Base-by-base conservation (phyloP, 169 alveolate genomes). In the Cryptosporidium tyzzeri region DNA sequence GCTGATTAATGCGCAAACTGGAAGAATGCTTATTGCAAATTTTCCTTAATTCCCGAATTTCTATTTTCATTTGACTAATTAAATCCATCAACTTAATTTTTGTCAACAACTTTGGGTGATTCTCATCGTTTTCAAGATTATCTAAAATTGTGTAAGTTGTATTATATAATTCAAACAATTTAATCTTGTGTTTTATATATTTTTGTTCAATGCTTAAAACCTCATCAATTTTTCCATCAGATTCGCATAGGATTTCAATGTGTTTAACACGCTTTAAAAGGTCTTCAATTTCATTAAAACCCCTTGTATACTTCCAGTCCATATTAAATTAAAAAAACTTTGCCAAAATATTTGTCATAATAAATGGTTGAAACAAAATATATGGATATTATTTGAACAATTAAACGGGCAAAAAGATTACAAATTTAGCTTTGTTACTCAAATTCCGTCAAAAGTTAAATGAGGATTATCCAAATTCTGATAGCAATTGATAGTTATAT, bases 151-250 rank as follows among this genome's bases (percentile, higher is more conserved):
- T 21, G 51, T 53, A 29, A n/a, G 67, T 45, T 45, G 73, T 53
- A 29, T 62, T 80, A 48, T 80, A 80, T 4, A 80, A 35, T 21
- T 80, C 68, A 37, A 80, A 26, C 18, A 80, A 41, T 5, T 44
- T 48, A 21, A 33, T 41, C 21, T 80, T 80, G 67, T 80, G 89
- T 29, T n/a, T 80, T 37, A 48, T n/a, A 44, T 80, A 80, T 18
- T 80, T 80, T 14, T 33, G n/a, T 33, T 80, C 55, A 16, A 65
- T 35, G 21, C 9, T 29, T n/a, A 9, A 41, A 59, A 7, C n/a
- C 16, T 35, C 37, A 6, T 45, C 26, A 21, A 26, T 3, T 48
- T 62, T 67, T 23, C 23, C 55, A 26, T 35, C 37, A 6, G 75
- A 31, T 6, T 21, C 23, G 16, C 89, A 80, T 29, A 45, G n/a